Percentiles rank a stretch among this genome's conserved stretches.
Evolutionary conservation across 192 early-diverging fungal species (phyloP).

Genomic region (Fimicolochytrium jonesii): DNA sequence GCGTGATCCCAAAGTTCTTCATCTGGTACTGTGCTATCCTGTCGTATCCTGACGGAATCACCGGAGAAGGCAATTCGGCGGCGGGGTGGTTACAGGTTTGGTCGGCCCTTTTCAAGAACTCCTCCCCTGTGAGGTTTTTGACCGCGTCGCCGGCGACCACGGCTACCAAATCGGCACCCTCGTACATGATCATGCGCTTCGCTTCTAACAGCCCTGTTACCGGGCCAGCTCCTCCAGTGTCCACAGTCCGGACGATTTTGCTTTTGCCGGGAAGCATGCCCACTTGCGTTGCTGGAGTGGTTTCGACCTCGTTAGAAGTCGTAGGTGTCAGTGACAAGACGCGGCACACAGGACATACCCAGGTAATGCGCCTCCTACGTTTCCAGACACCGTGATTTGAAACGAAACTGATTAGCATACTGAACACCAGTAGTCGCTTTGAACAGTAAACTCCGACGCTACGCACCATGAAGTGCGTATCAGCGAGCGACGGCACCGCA

Average conservation of each 20-base stretch:
- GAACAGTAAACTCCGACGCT: too few species aligned
- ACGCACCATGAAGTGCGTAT: conserved; percentile 39
- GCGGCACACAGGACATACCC: too few species aligned
- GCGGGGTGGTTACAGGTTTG: conserved; percentile 33
- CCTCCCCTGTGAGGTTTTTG: conserved; percentile 24
- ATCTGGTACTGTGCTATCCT: conserved; percentile 44
- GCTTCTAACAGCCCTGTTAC: conserved; percentile 35
- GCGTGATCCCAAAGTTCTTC: conserved; percentile 31
- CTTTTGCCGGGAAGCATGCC: conserved; percentile 37
- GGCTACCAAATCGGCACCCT: conserved; percentile 37
- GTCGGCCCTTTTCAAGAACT: conserved; percentile 40
- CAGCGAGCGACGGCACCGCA: conserved; percentile 40
- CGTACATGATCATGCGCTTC: conserved; percentile 32
- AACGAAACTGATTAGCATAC: too few species aligned
- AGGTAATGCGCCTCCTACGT: conserved; percentile 7
- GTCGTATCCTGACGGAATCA: conserved; percentile 43
- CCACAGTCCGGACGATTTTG: conserved; percentile 33
- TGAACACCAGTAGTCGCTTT: too few species aligned
- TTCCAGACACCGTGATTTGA: too few species aligned
- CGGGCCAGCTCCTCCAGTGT: conserved; percentile 42
- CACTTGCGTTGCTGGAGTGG: conserved; percentile 30
- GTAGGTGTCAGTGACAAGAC: background rate
- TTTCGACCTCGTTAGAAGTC: too few species aligned
- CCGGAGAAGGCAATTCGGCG: conserved; percentile 23
- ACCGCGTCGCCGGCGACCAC: conserved; percentile 43